Evolutionary conservation across 768 basidiomycete genomes (phyloP).

Genomic region (Trametes cubensis): DNA sequence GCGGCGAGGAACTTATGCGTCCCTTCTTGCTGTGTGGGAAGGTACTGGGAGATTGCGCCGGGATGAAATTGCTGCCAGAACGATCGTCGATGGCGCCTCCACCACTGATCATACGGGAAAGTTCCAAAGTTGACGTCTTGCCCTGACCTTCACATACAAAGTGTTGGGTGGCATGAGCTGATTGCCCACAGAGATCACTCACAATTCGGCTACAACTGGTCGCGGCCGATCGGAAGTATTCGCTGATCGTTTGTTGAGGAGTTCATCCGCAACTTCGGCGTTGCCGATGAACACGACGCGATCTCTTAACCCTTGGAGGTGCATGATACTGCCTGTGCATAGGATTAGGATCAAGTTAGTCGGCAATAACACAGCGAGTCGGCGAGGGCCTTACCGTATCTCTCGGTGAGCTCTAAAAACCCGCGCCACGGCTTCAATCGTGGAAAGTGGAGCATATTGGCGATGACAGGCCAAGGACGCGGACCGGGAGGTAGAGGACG

Average conservation of each 20-base stretch:
- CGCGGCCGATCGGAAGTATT: slow-evolving; percentile 24
- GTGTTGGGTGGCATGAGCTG: not conserved
- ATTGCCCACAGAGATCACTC: not conserved
- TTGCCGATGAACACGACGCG: slow-evolving; percentile 14
- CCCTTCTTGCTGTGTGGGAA: not conserved
- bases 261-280: not conserved
- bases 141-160: not conserved
- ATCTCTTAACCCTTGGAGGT: not conserved
- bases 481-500: slow-evolving; percentile 29
- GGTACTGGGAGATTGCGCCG: not conserved
- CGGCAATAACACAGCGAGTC: not conserved
- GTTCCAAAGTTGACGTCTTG: not conserved
- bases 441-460: slow-evolving; percentile 27
- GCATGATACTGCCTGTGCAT: not conserved
- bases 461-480: slow-evolving; percentile 26
- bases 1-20: not conserved
- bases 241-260: slow-evolving; percentile 25
- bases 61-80: slow-evolving; percentile 17
- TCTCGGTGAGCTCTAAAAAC: not conserved
- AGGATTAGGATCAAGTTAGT: not conserved
- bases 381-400: not conserved
- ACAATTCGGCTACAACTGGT: slow-evolving; percentile 20
- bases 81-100: slow-evolving; percentile 3
- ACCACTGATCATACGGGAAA: slow-evolving; percentile 8
- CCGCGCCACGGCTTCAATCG: slow-evolving; percentile 4